Conservation (phyloP, 2,329 filamentous ascomycete genomes). For the Periconia macrospinosa region DNA sequence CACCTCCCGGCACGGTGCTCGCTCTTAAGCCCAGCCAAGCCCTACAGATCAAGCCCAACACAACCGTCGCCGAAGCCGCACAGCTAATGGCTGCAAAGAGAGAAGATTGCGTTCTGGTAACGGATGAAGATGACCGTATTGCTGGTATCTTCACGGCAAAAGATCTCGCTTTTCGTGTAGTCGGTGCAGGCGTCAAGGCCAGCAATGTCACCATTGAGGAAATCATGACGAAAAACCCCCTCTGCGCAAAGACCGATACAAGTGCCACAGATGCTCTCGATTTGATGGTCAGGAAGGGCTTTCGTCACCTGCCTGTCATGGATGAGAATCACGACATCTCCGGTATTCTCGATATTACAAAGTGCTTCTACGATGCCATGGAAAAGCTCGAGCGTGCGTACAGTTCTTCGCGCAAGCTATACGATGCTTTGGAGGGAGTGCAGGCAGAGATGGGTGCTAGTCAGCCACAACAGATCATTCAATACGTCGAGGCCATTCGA, state of each 20-base stretch:
- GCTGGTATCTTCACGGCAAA: conserved; percentile 99
- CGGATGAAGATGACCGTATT: conserved; percentile 96
- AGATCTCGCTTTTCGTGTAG: conserved; percentile 95
- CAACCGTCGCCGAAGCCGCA: conserved; percentile 91
- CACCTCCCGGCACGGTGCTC: conserved; percentile 92
- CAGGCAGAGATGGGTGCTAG: conserved; percentile 95
- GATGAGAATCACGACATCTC: conserved; percentile 99
- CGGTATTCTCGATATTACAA: conserved; percentile 96
- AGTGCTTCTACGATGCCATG: conserved; percentile 99
- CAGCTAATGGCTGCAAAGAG: conserved; percentile 99
- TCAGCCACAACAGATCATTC: conserved; percentile 97
- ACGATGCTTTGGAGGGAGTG: conserved; percentile 95
- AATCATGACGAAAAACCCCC: conserved; percentile 99
- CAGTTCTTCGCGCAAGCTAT: conserved; percentile 95
- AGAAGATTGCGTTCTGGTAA: conserved; percentile 96
- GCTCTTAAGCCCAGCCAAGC: conserved; percentile 93
- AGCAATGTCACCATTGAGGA: conserved; percentile 90
- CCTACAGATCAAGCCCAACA: conserved; percentile 94
- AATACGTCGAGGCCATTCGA: conserved; percentile 94
- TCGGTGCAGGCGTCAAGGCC: conserved; percentile 86
- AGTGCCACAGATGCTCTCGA: conserved; percentile 97
- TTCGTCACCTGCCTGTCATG: conserved; percentile 97
- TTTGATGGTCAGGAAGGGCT: conserved; percentile 97
- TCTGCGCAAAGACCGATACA: conserved; percentile 95
- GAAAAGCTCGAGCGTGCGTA: conserved; percentile 98